A percentile compares a stretch with the other conserved stretches of the same genome.
Evolutionary conservation across 345 rosid species (phyloP).

Genomic region (Rhodamnia argentea): DNA sequence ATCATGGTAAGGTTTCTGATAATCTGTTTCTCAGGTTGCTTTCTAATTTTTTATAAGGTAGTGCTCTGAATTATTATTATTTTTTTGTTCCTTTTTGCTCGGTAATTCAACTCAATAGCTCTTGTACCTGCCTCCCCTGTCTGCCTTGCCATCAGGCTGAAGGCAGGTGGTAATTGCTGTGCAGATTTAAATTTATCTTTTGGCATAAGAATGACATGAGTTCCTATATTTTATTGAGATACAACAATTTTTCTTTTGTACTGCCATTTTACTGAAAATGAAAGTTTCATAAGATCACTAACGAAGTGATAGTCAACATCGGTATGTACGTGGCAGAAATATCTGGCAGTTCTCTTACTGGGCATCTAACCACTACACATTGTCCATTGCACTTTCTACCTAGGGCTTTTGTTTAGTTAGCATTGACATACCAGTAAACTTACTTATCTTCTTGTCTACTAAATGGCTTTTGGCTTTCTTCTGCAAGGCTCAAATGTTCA

Average conservation of each 20-base stretch:
- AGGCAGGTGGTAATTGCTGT: not conserved
- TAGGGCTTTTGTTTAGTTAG: not conserved
- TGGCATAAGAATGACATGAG: not conserved
- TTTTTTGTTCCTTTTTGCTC: not conserved
- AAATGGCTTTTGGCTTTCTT: constrained; percentile 3
- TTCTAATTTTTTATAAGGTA: not conserved
- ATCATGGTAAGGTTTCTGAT: constrained; percentile 54
- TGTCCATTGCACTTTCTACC: not conserved
- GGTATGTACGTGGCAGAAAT: not conserved
- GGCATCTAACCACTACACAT: not conserved
- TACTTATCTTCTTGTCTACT: not conserved
- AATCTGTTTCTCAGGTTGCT: not conserved
- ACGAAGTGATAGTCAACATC: not conserved
- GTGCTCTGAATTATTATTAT: not conserved
- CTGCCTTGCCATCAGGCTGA: not conserved
- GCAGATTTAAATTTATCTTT: not conserved
- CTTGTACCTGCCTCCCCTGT: not conserved
- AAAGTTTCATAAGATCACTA: not conserved
- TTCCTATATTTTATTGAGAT: not conserved
- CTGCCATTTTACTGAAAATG: not conserved
- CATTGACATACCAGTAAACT: not conserved
- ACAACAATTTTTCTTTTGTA: not conserved
- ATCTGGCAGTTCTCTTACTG: not conserved
- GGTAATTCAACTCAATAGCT: not conserved
- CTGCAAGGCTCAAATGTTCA: constrained; percentile 83